Evolutionary conservation across 2,329 filamentous ascomycete genomes (phyloP).

Genomic region (Fusarium musae): DNA sequence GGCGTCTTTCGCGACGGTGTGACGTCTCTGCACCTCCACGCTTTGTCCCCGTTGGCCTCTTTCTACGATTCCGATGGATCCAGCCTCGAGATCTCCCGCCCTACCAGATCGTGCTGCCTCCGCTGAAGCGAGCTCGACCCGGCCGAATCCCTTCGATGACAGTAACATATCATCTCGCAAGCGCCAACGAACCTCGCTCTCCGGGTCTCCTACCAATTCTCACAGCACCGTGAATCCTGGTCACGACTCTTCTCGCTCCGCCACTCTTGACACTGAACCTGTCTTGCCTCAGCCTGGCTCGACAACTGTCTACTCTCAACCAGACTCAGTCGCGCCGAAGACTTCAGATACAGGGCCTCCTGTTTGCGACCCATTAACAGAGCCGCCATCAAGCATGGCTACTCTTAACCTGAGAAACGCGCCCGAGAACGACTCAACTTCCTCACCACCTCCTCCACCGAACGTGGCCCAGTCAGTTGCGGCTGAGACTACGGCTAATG

Average conservation of each 20-base stretch:
- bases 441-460: conserved; percentile 57
- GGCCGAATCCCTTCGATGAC: conserved; percentile 73
- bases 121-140: conserved; percentile 70
- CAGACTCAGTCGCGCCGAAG: conserved; percentile 56
- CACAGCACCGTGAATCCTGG: conserved; percentile 55
- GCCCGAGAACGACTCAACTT: conserved; percentile 54
- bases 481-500: neutral
- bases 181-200: conserved; percentile 69
- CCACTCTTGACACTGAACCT: conserved; percentile 46
- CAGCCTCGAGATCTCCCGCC: conserved; percentile 60
- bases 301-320: conserved; percentile 47
- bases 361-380: conserved; percentile 46
- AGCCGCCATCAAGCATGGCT: conserved; percentile 64
- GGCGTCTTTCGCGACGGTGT: conserved; percentile 65
- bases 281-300: conserved; percentile 41
- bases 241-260: conserved; percentile 48
- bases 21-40: conserved; percentile 60
- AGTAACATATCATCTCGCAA: conserved; percentile 66
- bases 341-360: conserved; percentile 54
- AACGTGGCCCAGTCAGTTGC: conserved; percentile 37
- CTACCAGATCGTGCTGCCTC: conserved; percentile 69
- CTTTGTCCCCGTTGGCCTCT: conserved; percentile 50
- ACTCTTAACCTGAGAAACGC: conserved; percentile 69
- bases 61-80: conserved; percentile 64
- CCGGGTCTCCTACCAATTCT: conserved; percentile 65